A percentile compares a stretch with the other conserved stretches of the same genome.
Conservation (phyloP, 2,329 filamentous ascomycete genomes). For the Diplodia sapinea region DNA sequence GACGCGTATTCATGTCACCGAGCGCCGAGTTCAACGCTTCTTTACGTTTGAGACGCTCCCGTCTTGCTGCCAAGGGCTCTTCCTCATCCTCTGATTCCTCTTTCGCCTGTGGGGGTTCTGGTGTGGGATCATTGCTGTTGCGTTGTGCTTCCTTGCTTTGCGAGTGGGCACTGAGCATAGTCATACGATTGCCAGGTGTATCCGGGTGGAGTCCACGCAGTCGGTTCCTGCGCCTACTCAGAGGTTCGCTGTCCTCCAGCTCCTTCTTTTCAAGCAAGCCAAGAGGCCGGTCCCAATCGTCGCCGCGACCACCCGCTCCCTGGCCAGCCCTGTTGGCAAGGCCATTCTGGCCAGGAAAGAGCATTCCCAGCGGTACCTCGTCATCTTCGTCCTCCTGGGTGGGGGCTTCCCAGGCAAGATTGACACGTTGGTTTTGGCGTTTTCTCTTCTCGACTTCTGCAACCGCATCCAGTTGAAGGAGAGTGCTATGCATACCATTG, state of each 20-base stretch:
- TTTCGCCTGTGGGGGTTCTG: slow-evolving; percentile 36
- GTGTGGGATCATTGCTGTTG: slow-evolving; percentile 2
- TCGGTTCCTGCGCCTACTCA: slow-evolving; percentile 76
- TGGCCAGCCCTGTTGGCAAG: slow-evolving; percentile 49
- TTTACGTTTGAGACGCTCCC: slow-evolving; percentile 67
- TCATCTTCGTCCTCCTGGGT: slow-evolving; percentile 61
- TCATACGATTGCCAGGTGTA: slow-evolving; percentile 35
- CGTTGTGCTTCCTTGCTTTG: neutral
- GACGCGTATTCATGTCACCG: slow-evolving; percentile 51
- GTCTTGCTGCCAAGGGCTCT: slow-evolving; percentile 70
- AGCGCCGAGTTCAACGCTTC: slow-evolving; percentile 56
- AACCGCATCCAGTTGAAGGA: slow-evolving; percentile 88
- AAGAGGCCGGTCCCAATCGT: slow-evolving; percentile 66
- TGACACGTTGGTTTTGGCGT: slow-evolving; percentile 75
- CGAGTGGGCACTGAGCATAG: slow-evolving; percentile 7
- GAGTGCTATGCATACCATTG: slow-evolving; percentile 85
- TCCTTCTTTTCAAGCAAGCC: slow-evolving; percentile 81
- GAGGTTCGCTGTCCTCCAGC: slow-evolving; percentile 89
- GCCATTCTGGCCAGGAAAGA: slow-evolving; percentile 68
- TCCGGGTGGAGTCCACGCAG: slow-evolving; percentile 67
- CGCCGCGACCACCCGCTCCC: slow-evolving; percentile 50
- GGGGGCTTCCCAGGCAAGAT: slow-evolving; percentile 87
- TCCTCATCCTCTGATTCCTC: slow-evolving; percentile 55
- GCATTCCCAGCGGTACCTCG: slow-evolving; percentile 84
- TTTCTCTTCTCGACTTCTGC: slow-evolving; percentile 81